These are phyloP conservation scores for Dovyalis caffra DNA, from an alignment of 345 rosid species.

Conservation along the genomic window DNA sequence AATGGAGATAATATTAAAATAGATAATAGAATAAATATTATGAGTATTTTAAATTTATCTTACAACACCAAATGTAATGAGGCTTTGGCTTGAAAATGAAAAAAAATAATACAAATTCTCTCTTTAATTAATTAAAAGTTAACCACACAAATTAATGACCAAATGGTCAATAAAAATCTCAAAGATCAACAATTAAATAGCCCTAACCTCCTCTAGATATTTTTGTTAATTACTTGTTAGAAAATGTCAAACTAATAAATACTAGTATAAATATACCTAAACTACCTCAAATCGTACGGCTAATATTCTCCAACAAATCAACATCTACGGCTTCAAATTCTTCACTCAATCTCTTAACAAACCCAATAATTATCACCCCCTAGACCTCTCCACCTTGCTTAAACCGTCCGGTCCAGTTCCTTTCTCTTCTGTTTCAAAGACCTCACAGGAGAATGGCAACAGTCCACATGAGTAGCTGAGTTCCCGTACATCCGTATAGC, in stretches of 20 bases:
- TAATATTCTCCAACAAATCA: not conserved
- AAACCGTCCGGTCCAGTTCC: not conserved
- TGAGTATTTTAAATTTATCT: too few relatives aligned
- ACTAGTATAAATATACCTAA: not conserved
- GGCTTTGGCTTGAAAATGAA: not conserved
- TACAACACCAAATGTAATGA: too few relatives aligned
- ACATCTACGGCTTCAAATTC: constrained; percentile 10
- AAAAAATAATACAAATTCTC: not conserved
- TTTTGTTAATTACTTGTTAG: constrained; percentile 6
- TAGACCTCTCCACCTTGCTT: not conserved
- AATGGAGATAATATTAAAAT: too few relatives aligned
- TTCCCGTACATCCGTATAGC: not conserved
- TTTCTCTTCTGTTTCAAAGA: constrained; percentile 17
- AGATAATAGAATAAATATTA: too few relatives aligned
- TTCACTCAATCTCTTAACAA: constrained; percentile 1
- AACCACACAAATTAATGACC: not conserved
- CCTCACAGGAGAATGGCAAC: not conserved
- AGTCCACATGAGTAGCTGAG: constrained; percentile 15
- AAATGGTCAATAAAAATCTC: not conserved
- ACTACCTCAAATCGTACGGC: constrained; percentile 32
- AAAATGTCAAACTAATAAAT: constrained; percentile 14
- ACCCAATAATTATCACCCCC: constrained; percentile 3
- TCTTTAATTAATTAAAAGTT: not conserved
- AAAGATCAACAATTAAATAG: not conserved
- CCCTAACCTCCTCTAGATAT: not conserved